Base-by-base conservation (phyloP, 805 yeast species). In the Barnettozyma sp. region DNA sequence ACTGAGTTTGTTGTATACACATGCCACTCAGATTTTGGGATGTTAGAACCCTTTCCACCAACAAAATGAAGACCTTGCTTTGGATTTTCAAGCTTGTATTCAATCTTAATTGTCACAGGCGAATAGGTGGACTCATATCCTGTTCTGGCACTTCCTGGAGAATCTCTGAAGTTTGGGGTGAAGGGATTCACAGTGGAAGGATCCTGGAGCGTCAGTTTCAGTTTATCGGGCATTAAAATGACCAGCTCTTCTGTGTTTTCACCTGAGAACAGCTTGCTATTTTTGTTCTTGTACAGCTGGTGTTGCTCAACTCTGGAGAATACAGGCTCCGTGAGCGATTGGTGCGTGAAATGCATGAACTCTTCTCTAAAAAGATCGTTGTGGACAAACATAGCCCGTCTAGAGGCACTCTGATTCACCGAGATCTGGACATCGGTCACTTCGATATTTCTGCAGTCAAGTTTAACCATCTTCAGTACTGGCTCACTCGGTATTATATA, bases 1-100 rank as follows among this genome's bases (percentile, higher is more conserved):
- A 85, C 87, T 5, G 84, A 69, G 51, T 90, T 88, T 2, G 75
- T 67, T 0, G 97, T 90, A 57, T 82, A 87, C 2, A 85, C 94
- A 50, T 81, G 92, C 94, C 95, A 86, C 31, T 62, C 59, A 23
- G 39, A 67, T 55, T 43, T 66, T 19, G 50, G 50, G 14, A 58
- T 35, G 7, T 45, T 65, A 2, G 78, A 63, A 31, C 69, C 64
- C 9, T 59, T 55, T 9, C 78, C 76, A 12, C 85, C 82, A 24
- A 78, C 76, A 55, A 92, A 92, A 33, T 71, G 68, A 12, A 92
- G 58, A 7, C 97, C 97, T 40, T 77, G 74, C 26, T 69, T 71
- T 2, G 90, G 82, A 41, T 81, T 79, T 30, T 63, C 62, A 8
- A 83, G 55, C 35, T 66, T 68, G 53, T 83, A 90, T 39, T 72